Evolutionary conservation across 1,284 basidiomycete species (phyloP), one percentile per base, ranked within the genome.

Genomic region (Malassezia nana): DNA sequence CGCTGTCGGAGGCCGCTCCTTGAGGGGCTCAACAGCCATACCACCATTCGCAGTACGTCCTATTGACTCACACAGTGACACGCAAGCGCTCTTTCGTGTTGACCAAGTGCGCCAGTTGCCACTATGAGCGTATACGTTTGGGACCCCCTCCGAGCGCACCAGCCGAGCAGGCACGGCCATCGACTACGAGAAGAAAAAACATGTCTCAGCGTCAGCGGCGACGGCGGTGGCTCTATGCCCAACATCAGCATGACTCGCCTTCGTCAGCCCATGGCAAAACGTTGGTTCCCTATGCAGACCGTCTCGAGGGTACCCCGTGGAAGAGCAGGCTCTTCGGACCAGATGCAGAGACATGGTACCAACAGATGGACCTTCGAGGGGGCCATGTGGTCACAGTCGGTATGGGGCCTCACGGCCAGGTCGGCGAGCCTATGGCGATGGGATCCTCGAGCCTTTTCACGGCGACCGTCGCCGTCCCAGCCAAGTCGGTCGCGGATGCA

Each of bases 141-240:
- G 26, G 25, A n/a, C 16, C 30, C 15, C 15, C 7, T 33, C 9
- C 9, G 6, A 4, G 13, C 24, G 24, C n/a, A 16, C 31, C 31
- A 31, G 12, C 25, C 22, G 24, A 30, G 13, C 28, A 7, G 24
- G 4, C 15, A 16, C 31, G 24, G 33, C 31, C 32, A 5, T 9
- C 33, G 46, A 29, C 2, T 6, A 12, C 22, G 6, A 22, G 22
- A 5, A 35, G 15, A 22, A 24, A 30, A 12, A 33, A 55, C 31
- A 25, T 55, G n/a, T 55, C 53, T 4, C 53, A 55, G 35, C 31
- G 38, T 9, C 53, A 55, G 31, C 53, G 53, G 22, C 31, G 53
- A 6, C 38, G 53, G 15, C 53, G 53, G 6, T 50, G 39, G 33
- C 24, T 30, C 22, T 39, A 42, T 42, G 30, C 33, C 3, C 24